Conservation (phyloP, 2,329 filamentous ascomycete genomes). For the Colletotrichum lindemuthianum region DNA sequence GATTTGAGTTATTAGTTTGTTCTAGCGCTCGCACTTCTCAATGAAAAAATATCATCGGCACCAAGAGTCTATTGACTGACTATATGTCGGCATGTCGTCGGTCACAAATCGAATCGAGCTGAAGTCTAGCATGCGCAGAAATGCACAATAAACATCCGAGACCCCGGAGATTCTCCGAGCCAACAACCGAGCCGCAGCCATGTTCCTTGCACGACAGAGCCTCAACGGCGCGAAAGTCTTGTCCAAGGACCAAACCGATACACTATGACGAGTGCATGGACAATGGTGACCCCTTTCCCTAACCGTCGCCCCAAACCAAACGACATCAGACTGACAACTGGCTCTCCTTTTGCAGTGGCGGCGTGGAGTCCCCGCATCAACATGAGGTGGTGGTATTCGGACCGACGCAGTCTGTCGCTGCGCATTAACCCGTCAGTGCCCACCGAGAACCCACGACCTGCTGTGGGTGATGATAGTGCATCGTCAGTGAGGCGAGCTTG, state of each 20-base stretch:
- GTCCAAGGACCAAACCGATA: no score
- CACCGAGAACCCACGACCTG: neutral
- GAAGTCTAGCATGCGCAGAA: neutral
- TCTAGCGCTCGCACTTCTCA: no score
- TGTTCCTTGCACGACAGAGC: conserved; percentile 21
- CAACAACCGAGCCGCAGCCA: conserved; percentile 28
- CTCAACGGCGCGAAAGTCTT: neutral
- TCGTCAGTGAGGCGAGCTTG: no score
- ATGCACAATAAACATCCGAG: conserved; percentile 1
- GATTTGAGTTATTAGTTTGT: no score
- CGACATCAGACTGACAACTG: conserved; percentile 26
- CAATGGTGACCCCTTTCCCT: neutral
- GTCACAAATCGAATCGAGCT: conserved; percentile 7
- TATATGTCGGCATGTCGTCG: conserved; percentile 6
- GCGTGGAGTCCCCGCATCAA: conserved; percentile 28
- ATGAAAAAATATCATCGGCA: no score
- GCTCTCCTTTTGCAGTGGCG: neutral
- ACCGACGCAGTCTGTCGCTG: conserved; percentile 8
- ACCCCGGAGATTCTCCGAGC: conserved; percentile 21
- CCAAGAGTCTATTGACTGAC: no score
- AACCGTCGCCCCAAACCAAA: conserved; percentile 7
- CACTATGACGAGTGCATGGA: neutral
- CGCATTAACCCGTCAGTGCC: neutral
- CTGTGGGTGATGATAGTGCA: neutral
- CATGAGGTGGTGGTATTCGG: conserved; percentile 20